phyloP scores from a whole-genome alignment of 805 yeast species.

The Nakazawaea wyomingensis region DNA sequence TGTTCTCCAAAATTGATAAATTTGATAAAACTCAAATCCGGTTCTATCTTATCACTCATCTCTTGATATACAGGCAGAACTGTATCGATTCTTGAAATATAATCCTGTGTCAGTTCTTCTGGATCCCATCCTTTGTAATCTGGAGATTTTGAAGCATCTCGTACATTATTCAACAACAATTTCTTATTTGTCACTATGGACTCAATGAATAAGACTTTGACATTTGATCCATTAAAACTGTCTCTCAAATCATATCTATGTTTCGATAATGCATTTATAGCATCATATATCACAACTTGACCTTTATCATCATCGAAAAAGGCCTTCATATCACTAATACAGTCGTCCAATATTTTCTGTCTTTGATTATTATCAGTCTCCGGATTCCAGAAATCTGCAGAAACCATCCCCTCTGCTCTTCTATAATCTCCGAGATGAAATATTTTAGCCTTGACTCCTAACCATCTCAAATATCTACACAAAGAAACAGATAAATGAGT shows the following conservation, averaged over 20 bases:
- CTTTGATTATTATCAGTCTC: slow-evolving; percentile 35
- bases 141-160: slow-evolving; percentile 81
- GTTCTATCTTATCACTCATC: slow-evolving; percentile 43
- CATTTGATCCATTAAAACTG: slow-evolving; percentile 48
- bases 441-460: slow-evolving; percentile 88
- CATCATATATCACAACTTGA: slow-evolving; percentile 95
- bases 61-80: slow-evolving; percentile 71
- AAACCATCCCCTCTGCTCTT: slow-evolving; percentile 32
- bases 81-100: slow-evolving; percentile 61
- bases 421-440: slow-evolving; percentile 93
- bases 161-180: slow-evolving; percentile 68
- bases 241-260: slow-evolving; percentile 58
- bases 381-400: slow-evolving; percentile 11
- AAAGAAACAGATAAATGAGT: slow-evolving; percentile 88
- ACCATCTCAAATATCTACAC: slow-evolving; percentile 90
- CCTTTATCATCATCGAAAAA: slow-evolving; percentile 78
- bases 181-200: slow-evolving; percentile 71
- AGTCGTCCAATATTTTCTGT: slow-evolving; percentile 51
- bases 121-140: slow-evolving; percentile 79
- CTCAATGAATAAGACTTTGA: slow-evolving; percentile 85
- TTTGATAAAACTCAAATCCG: slow-evolving; percentile 67
- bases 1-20: slow-evolving; percentile 88
- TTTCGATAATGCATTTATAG: slow-evolving; percentile 75
- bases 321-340: slow-evolving; percentile 61
- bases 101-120: slow-evolving; percentile 70